Base-by-base conservation (phyloP, 1,139 yeast genomes). In the Ogataea hybrid region DNA sequence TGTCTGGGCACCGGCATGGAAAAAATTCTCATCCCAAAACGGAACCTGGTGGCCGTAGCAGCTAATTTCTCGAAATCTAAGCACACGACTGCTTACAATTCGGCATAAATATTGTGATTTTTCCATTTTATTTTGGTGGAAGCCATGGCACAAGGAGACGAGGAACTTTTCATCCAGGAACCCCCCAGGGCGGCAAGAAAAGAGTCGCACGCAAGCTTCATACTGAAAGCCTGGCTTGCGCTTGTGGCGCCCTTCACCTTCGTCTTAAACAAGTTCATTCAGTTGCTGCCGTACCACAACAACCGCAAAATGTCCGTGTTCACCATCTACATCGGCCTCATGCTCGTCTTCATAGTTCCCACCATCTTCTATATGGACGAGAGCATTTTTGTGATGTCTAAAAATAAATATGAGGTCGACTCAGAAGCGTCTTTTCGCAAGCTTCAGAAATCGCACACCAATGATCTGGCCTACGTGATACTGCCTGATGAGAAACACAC, bases 281-380 rank as follows among this genome's bases (percentile, higher is more conserved):
- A 33, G 15, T 5, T 33, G 16, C 18, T 47, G 11, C 44, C 48
- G 7, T 32, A 34, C 21, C 16, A 30, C 1, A 22, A 11, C 25
- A 35, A 25, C 28, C 40, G 39, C 16, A 49, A 37, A 28, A 18
- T 39, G 8, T 43, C 52, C 2, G 10, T 50, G 23, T 37, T 50
- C 12, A 21, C 45, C 18, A 18, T 49, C 8, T 47, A 50, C 27
- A 16, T 50, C 16, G 29, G 37, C 0, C 37, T 50, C 11, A 25
- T 47, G 5, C 11, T 46, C 17, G 23, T 47, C 4, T 40, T 50
- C 28, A 35, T 47, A n/a, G 27, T 49, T 18, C 52, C 52, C 37
- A 42, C 42, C n/a, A 29, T 50, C 16, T 21, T 50, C 12, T 49
- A 47, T 16, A 18, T 50, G 33, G 54, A 49, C 28, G 35, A 34